A percentile compares a stretch with the other conserved stretches of the same genome.
Evolutionary conservation across 1,284 basidiomycete species (phyloP).

Genomic region (Takashimella tepidaria): DNA sequence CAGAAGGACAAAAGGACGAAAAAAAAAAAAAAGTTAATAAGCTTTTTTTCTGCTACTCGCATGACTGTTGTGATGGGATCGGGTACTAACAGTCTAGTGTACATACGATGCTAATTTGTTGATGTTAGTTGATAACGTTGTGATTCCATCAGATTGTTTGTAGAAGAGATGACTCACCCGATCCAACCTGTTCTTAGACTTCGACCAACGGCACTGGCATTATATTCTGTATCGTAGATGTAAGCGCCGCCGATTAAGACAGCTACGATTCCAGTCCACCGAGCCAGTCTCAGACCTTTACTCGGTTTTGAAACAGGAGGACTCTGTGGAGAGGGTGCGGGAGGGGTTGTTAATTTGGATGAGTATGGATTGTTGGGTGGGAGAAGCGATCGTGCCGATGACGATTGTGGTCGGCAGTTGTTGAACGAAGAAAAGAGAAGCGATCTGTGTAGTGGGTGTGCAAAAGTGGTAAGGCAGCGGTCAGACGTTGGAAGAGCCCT

Average conservation of each 20-base stretch:
- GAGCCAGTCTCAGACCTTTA: not conserved
- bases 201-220: constrained; percentile 62
- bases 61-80: no score
- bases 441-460: not conserved
- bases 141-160: no score
- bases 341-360: not conserved
- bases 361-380: not conserved
- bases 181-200: constrained; percentile 64
- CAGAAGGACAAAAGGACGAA: no score
- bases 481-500: no score
- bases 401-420: not conserved
- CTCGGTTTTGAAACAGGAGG: not conserved
- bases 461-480: no score
- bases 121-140: no score
- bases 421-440: not conserved
- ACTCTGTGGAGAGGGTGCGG: not conserved
- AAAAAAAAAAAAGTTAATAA: no score
- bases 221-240: constrained; percentile 56
- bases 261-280: constrained; percentile 8
- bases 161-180: constrained; percentile 47
- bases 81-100: constrained; percentile 41
- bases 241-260: constrained; percentile 52
- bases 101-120: constrained; percentile 38
- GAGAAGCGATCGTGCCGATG: not conserved
- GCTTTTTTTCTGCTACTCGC: no score